Base-by-base conservation (phyloP, 2,329 filamentous ascomycete species). In the Sporothrix pallida region DNA sequence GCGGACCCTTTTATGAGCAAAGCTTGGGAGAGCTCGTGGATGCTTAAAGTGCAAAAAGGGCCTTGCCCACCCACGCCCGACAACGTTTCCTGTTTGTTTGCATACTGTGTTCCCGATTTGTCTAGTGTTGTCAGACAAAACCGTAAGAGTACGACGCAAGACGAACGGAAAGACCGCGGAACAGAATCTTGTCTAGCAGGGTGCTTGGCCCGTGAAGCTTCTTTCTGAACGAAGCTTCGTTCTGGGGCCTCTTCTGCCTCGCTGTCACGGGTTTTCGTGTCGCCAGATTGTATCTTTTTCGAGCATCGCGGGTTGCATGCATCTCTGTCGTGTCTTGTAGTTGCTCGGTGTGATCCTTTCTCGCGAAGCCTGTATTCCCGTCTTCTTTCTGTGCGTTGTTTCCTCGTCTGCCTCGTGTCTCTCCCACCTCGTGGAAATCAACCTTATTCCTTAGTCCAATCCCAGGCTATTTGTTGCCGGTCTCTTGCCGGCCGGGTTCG, bases 241-340 rank as follows among this genome's bases (percentile, higher is more conserved):
- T 5, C 7, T 5, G 31, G 31, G 26, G 12, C 37, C 58, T 42
- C 9, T 42, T 42, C 13, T 9, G 12, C 58, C 26, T 42, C 58
- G 17, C 17, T 62, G 58, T 62, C 58, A 62, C 58, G 31, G 31
- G 58, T 42, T 62, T 62, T 42, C 31, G 58, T 62, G 58, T 62
- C 31, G 26, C 26, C 26, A n/a, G 26, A 42, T 37, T 15, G 42
- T n/a, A 42, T 62, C 31, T 62, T 42, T 17, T 62, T 62, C 31
- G 2, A 62, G 10, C 26, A 62, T 42, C 26, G 26, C 13, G 26
- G 58, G 54, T 15, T 17, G 42, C 9, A 15, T 42, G 31, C 58
- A 62, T 42, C 58, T 42, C 7, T 13, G 0, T 9, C 58, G 58
- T 42, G 56, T 37, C 31, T 13, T 4, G 5, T 13, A 31, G 31